These are phyloP conservation scores for Byssothecium circinans DNA, from an alignment of 2,329 filamentous ascomycete genomes.

Conservation along the genomic window DNA sequence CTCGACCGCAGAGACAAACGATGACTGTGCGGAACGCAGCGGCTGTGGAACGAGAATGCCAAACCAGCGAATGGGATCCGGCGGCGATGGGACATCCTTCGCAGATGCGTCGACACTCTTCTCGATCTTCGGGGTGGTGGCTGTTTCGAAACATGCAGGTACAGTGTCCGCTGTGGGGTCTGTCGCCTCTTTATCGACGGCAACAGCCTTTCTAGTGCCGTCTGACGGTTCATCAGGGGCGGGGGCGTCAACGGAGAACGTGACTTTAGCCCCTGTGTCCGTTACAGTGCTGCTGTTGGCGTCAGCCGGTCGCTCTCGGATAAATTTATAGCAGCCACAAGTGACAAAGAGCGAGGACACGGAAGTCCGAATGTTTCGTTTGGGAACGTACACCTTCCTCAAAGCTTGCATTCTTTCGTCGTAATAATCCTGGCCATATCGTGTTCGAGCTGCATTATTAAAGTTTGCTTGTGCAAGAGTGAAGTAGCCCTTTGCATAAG, in stretches of 20 bases:
- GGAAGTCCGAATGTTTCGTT: background rate
- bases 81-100: background rate
- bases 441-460: conserved; percentile 61
- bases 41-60: conserved; percentile 55
- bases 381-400: conserved; percentile 48
- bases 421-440: conserved; percentile 71
- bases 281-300: background rate
- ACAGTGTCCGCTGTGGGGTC: background rate
- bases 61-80: conserved; percentile 61
- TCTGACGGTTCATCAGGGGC: background rate
- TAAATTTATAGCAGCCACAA: background rate
- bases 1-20: conserved; percentile 60
- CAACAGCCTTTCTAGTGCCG: background rate
- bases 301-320: background rate
- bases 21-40: conserved; percentile 60
- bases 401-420: conserved; percentile 72
- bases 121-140: conserved; percentile 3
- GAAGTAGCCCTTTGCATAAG: conserved; percentile 45
- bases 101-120: background rate
- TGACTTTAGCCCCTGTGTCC: background rate
- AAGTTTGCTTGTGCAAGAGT: conserved; percentile 76
- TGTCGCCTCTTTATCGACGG: too few species aligned
- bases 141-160: conserved; percentile 3
- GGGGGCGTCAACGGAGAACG: conserved; percentile 1
- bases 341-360: too few species aligned